These are phyloP conservation scores for Brassica balearica DNA, from an alignment of 441 rosid species.

Conservation along the genomic window DNA sequence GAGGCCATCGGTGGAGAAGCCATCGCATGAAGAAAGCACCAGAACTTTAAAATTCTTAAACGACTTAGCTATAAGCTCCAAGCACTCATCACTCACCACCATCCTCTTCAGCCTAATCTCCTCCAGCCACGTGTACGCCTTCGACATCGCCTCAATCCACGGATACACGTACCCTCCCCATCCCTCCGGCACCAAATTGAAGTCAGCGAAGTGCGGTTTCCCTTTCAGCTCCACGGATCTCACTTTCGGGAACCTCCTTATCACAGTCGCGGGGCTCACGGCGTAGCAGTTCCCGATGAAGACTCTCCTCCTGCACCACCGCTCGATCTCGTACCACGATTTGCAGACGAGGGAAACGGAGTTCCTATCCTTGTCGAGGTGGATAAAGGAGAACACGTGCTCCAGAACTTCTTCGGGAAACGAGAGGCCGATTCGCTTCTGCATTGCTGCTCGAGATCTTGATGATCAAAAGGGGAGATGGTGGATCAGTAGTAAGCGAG, in stretches of 20 bases:
- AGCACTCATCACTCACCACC: conserved; percentile 77
- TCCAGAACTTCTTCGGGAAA: conserved; percentile 88
- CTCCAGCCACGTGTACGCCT: conserved; percentile 69
- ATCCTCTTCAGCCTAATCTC: conserved; percentile 86
- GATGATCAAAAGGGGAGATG: not conserved
- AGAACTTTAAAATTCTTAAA: conserved; percentile 78
- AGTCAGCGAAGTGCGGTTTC: conserved; percentile 93
- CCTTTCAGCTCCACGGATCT: conserved; percentile 88
- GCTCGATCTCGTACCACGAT: conserved; percentile 87
- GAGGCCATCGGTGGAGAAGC: conserved; percentile 88
- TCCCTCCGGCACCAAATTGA: conserved; percentile 83
- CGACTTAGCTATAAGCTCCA: conserved; percentile 74
- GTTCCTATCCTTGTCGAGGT: conserved; percentile 70
- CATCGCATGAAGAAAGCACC: conserved; percentile 77
- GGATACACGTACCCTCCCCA: conserved; percentile 87
- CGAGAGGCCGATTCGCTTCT: conserved; percentile 56
- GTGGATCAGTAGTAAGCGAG: not conserved
- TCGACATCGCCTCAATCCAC: conserved; percentile 70
- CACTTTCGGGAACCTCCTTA: conserved; percentile 73
- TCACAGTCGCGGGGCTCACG: conserved; percentile 62
- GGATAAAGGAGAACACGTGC: conserved; percentile 75
- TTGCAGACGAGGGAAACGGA: conserved; percentile 81
- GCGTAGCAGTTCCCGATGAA: conserved; percentile 94
- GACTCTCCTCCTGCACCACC: conserved; percentile 72
- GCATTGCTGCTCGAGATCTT: conserved; percentile 44